Percentiles rank a stretch among this genome's conserved stretches.
Evolutionary conservation across 78 protist genomes (phyloP).

Genomic region (Guillardia theta): DNA sequence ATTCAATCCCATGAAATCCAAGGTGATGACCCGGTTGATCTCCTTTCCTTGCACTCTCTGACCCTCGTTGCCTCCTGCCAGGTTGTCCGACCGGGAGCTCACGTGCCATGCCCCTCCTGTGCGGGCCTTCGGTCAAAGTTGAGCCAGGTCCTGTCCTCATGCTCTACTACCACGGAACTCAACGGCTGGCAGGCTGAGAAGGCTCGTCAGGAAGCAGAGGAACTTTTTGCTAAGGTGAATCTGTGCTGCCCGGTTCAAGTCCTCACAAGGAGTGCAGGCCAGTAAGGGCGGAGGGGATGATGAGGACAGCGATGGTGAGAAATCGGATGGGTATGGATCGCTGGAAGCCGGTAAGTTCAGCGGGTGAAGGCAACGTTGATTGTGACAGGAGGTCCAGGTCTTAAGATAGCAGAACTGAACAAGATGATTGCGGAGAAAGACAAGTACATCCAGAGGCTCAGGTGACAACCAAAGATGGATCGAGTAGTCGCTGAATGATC

Average conservation of each 20-base stretch:
- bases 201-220: too few relatives aligned
- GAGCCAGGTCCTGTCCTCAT: background rate
- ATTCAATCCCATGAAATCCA: background rate
- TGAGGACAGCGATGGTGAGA: background rate
- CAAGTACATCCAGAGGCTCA: conserved; percentile 24
- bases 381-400: too few relatives aligned
- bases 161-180: background rate
- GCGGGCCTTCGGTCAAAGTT: background rate
- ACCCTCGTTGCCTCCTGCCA: background rate
- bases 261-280: too few relatives aligned
- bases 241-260: too few relatives aligned
- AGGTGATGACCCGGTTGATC: background rate
- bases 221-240: too few relatives aligned
- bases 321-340: background rate
- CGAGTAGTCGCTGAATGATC: background rate
- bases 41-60: background rate
- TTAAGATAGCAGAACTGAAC: background rate
- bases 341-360: background rate
- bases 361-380: too few relatives aligned
- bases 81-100: background rate
- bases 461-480: background rate
- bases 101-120: background rate
- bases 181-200: background rate
- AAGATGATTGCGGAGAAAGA: conserved; percentile 6
- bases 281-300: background rate